Evolutionary conservation across 345 rosid genomes (phyloP).

Genomic region (Murraya koenigii): DNA sequence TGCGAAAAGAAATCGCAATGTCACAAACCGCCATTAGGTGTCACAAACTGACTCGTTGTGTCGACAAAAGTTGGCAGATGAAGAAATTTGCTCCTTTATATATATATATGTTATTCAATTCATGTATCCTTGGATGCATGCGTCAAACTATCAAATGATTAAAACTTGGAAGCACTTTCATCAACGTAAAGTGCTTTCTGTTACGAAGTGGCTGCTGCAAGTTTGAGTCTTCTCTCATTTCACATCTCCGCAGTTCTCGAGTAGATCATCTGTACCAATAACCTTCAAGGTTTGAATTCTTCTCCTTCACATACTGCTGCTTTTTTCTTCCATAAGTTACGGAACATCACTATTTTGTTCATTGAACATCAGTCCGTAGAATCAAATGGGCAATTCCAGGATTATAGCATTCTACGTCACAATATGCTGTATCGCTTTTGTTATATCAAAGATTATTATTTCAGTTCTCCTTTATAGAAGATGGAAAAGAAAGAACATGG

Average conservation of each 20-base stretch:
- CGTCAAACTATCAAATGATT: background rate
- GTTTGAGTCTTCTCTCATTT: background rate
- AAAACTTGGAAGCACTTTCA: background rate
- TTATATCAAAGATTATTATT: slow-evolving; percentile 57
- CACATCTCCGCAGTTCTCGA: background rate
- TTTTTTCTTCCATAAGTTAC: background rate
- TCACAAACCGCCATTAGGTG: background rate
- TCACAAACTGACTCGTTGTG: background rate
- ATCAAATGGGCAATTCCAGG: slow-evolving; percentile 49
- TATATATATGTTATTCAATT: background rate
- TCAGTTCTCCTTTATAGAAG: slow-evolving; percentile 63
- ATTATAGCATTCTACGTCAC: slow-evolving; percentile 57
- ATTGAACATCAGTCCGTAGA: background rate
- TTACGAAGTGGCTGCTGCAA: background rate
- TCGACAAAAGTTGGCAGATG: slow-evolving; percentile 7
- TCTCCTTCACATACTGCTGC: background rate
- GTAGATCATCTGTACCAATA: background rate
- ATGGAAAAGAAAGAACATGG: slow-evolving; percentile 54
- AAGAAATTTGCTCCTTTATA: background rate
- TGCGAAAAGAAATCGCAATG: background rate
- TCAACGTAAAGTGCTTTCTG: background rate
- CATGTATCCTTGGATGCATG: background rate
- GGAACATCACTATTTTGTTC: background rate
- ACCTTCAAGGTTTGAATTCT: background rate
- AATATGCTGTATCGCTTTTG: slow-evolving; percentile 53